Conservation (phyloP, 495 filamentous ascomycete species). For the Trypethelium eluteriae region DNA sequence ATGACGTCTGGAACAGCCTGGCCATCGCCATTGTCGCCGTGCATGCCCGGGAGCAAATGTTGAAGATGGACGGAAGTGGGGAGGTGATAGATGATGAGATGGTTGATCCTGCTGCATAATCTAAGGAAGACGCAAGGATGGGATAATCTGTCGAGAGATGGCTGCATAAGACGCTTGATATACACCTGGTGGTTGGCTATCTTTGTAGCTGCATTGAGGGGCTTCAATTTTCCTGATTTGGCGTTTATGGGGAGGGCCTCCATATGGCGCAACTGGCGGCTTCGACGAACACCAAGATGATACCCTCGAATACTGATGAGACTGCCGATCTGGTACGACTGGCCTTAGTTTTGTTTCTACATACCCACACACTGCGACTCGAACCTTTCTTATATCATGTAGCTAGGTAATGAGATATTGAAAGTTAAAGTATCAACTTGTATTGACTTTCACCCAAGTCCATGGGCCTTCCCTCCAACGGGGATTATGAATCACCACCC, state of each 20-base stretch:
- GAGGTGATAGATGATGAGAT: neutral
- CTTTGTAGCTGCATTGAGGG: constrained; percentile 2
- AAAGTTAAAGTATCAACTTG: neutral
- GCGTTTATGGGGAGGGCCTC: neutral
- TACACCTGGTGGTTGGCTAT: constrained; percentile 4
- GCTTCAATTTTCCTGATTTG: neutral
- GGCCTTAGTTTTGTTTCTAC: neutral
- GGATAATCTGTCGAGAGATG: neutral
- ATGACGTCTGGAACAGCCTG: constrained; percentile 37
- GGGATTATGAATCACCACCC: constrained; percentile 9
- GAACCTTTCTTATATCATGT: neutral
- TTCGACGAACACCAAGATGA: constrained; percentile 2
- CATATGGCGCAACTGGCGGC: constrained; percentile 10
- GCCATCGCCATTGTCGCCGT: constrained; percentile 31
- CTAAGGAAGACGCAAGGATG: neutral
- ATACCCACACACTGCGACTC: neutral
- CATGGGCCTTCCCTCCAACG: neutral
- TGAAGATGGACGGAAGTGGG: neutral
- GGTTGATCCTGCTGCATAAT: neutral
- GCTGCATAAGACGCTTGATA: neutral
- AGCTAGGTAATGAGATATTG: neutral
- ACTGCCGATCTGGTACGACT: neutral
- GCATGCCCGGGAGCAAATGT: constrained; percentile 7
- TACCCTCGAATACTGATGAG: neutral
- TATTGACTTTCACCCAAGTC: neutral